Evolutionary conservation across 164 flowering plant genomes (phyloP), one percentile per base, ranked within the genome.

Genomic region (Chloranthus sessilifolius): DNA sequence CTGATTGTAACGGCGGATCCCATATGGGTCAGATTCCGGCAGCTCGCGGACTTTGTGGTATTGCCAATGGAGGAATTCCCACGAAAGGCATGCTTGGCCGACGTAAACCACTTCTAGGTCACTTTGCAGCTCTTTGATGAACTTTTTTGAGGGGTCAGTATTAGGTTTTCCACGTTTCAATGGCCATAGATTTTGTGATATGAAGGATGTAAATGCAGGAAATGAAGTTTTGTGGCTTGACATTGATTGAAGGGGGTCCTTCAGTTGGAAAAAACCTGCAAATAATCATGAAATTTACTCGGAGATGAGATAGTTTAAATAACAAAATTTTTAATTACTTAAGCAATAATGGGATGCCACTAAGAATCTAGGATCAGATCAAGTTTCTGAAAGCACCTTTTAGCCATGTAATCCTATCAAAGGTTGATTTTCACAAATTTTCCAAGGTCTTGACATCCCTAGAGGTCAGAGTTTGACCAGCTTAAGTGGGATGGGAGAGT

Each of bases 51-150:
- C 67, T 72, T 75, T 82, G 15, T 31, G 21, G 49, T 67, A 65
- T 56, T 85, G 91, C 96, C 96, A 88, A 12, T 70, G 61, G n/a
- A 92, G 80, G 23, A 85, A 76, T 63, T 92, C 96, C 96, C 95
- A 92, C 0, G 96, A 92, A 2, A 88, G 82, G 56, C 98, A 88
- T 14, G 70, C 21, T 16, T 92, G 96, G 37, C 95, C 94, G 5
- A 83, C 81, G 60, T 92, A 92, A 0, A 82, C 81, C 55, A 66
- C 54, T 53, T 92, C 98, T 39, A 83, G 63, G 21, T 88, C 85
- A n/a, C 38, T 57, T 4, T 74, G 60, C 64, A 85, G 49, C 33
- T 83, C 82, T 17, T 17, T 60, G 3, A 70, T 51, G 29, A 71
- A 60, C 48, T 72, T 74, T n/a, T 38, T 44, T 8, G 62, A 30